A percentile compares a stretch with the other conserved stretches of the same genome.
phyloP scores from a whole-genome alignment of 2,329 filamentous ascomycete genomes.

The Aspergillus persii region DNA sequence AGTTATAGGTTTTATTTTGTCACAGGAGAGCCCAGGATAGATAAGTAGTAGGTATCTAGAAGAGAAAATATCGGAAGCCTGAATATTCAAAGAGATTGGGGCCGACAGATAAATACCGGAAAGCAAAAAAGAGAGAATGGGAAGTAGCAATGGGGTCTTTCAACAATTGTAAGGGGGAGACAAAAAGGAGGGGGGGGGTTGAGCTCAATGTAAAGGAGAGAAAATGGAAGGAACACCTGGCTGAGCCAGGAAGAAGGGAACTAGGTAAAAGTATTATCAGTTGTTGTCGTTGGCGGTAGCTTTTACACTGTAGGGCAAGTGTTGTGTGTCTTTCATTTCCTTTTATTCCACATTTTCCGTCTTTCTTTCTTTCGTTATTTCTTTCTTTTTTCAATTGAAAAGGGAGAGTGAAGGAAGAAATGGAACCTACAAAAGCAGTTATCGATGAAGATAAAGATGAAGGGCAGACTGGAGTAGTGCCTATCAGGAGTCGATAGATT shows the following conservation, averaged over 20 bases:
- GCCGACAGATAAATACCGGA: neutral
- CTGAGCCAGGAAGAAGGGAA: neutral
- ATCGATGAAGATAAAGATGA: no score
- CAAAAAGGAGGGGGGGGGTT: slow-evolving; percentile 3
- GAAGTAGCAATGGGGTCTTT: slow-evolving; percentile 22
- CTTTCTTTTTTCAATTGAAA: no score
- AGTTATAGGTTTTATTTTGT: slow-evolving; percentile 13
- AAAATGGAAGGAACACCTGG: neutral
- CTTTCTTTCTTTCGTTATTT: no score
- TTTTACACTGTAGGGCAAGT: no score
- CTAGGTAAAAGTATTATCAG: neutral
- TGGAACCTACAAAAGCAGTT: no score
- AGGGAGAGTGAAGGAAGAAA: no score
- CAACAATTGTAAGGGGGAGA: slow-evolving; percentile 24
- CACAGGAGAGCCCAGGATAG: slow-evolving; percentile 15
- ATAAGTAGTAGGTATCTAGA: slow-evolving; percentile 19
- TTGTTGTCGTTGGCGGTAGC: neutral
- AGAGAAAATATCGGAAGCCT: slow-evolving; percentile 19
- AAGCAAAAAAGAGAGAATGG: slow-evolving; percentile 6
- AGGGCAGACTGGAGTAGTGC: no score
- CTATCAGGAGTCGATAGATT: no score
- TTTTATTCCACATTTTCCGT: no score
- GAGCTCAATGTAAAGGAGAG: slow-evolving; percentile 4
- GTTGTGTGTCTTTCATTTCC: no score
- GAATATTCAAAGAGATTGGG: slow-evolving; percentile 9